A percentile compares a stretch with the other conserved stretches of the same genome.
phyloP scores from a whole-genome alignment of 495 filamentous ascomycete genomes.

The Neohortaea acidophila region DNA sequence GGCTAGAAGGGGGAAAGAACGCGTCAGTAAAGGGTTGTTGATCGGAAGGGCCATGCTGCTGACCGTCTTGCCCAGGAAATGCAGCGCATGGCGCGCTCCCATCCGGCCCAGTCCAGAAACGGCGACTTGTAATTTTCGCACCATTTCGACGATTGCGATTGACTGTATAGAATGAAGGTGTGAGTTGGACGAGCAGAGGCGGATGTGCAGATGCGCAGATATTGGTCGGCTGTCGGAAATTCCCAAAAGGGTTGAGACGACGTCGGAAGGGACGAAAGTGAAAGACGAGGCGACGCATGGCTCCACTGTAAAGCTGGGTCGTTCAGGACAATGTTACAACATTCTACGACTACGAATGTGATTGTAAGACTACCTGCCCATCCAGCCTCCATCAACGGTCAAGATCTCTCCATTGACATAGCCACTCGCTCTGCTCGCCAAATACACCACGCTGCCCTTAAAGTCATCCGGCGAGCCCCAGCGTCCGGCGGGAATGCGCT shows the following conservation, averaged over 20 bases:
- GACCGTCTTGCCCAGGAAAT: slow-evolving; percentile 24
- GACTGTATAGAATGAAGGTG: background rate
- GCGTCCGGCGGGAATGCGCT: slow-evolving; percentile 67
- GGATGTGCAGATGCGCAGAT: background rate
- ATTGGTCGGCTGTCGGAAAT: background rate
- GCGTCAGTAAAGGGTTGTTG: no score
- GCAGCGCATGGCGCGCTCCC: slow-evolving; percentile 28
- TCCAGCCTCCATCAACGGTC: slow-evolving; percentile 86
- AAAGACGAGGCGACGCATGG: no score
- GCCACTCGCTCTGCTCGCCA: slow-evolving; percentile 57
- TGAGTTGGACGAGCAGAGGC: background rate
- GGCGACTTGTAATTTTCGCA: slow-evolving; percentile 25
- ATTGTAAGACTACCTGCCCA: slow-evolving; percentile 55
- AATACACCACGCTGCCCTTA: slow-evolving; percentile 65
- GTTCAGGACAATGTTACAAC: no score
- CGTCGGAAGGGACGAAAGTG: no score
- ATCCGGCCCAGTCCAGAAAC: slow-evolving; percentile 32
- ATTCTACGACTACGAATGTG: no score
- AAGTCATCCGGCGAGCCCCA: slow-evolving; percentile 87
- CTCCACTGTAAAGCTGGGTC: no score
- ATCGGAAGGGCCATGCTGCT: no score
- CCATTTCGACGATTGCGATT: background rate
- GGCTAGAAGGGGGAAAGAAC: no score
- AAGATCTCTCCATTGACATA: slow-evolving; percentile 74
- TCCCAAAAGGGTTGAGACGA: background rate